These are phyloP conservation scores for Lenwebbia sp. DNA, from an alignment of 345 rosid genomes.

Conservation along the genomic window DNA sequence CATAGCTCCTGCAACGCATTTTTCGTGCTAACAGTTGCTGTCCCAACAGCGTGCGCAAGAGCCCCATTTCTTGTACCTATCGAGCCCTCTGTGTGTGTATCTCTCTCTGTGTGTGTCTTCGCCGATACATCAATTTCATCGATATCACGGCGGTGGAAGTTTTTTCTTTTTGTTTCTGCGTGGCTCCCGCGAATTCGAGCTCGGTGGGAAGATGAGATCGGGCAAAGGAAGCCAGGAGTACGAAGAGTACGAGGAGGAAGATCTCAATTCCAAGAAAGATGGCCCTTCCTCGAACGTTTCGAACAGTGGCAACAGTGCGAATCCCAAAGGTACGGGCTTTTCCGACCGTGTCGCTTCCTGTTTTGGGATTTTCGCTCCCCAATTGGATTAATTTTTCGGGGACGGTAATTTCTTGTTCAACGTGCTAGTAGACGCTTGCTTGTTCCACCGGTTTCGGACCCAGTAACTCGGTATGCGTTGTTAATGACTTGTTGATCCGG, in stretches of 20 bases:
- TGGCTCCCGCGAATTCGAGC: background rate
- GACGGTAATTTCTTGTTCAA: background rate
- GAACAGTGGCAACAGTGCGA: slow-evolving; percentile 8
- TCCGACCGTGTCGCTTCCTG: background rate
- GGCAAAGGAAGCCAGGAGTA: slow-evolving; percentile 63
- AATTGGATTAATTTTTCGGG: background rate
- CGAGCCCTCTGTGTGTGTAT: background rate
- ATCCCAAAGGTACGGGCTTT: slow-evolving; percentile 7
- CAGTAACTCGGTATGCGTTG: background rate
- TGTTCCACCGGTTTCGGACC: background rate
- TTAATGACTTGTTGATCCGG: background rate
- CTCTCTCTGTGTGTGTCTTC: background rate
- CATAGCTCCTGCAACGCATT: background rate
- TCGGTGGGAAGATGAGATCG: slow-evolving; percentile 38
- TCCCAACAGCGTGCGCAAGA: background rate
- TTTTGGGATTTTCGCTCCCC: background rate
- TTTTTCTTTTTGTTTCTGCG: background rate
- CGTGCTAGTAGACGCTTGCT: background rate
- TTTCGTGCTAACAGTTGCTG: background rate
- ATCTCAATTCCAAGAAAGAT: slow-evolving; percentile 46
- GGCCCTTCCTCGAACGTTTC: slow-evolving; percentile 36
- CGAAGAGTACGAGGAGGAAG: slow-evolving; percentile 81
- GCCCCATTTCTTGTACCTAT: background rate
- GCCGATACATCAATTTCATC: background rate
- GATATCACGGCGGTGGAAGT: background rate